Base-by-base conservation (phyloP, 2,329 filamentous ascomycete genomes). In the Neobulgaria alba region DNA sequence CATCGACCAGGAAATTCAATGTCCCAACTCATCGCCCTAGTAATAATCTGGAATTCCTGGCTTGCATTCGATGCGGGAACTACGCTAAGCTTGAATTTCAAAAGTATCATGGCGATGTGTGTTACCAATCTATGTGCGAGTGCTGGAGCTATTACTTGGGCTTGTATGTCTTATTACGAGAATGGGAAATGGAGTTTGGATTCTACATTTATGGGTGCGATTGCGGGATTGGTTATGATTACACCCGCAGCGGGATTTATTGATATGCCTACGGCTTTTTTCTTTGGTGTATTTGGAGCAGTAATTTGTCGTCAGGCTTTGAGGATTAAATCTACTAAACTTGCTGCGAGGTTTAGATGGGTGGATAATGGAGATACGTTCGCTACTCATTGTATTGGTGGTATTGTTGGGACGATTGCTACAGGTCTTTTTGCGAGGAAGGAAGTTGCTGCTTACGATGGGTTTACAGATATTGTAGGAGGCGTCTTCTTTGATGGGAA, bases 51-150 rank as follows among this genome's bases (percentile, higher is more conserved):
- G 89, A 85, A 95, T 33, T 88, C 89, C 43, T 95, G 88, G 89
- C 92, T 95, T 60, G 89, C 89, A 36, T 95, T 95, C 76, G 95
- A 95, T 63, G 88, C 85, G 39, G 89, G 89, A 47, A 77, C 82
- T 3, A 89, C 87, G 2, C 71, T 93, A 32, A 73, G 76, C 44
- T 84, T 86, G 49, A 94, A 92, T 67, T 68, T 94, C 53, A 85
- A 89, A 45, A 85, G 89, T 39, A 72, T 94, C 61, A 90, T 95
- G 83, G 88, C 89, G 39, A 84, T 83, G 55, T 76, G 92, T 36
- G 85, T 90, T 48, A 95, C 89, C 44, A 90, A 95, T 64, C 69
- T 95, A 16, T 82, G 89, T 33, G 89, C 89, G 15, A 85, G 79
- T 29, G 12, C 58, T 55, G 44, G 50, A 14, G 52, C 53, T 0